Base-by-base conservation (phyloP, 441 rosid genomes). In the Gossypium davidsonii region DNA sequence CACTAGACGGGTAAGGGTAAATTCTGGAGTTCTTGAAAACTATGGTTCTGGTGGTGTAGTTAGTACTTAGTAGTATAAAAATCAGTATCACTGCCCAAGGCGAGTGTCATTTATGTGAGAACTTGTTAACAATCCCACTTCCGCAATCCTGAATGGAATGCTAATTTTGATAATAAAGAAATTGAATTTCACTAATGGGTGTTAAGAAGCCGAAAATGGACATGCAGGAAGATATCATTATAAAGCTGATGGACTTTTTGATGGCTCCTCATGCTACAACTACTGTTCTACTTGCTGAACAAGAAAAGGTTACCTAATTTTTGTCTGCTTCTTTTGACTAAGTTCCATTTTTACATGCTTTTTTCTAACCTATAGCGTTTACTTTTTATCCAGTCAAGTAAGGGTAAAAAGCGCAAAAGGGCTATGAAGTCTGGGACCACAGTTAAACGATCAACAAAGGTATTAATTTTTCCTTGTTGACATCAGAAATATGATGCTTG, bases 171-270 rank as follows among this genome's bases (percentile, higher is more conserved):
- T 21, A 42, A 11, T 69, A 6, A 59, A 51, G 56, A 26, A 61
- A 9, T 42, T 73, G 37, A 63, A 39, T 39, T 56, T 51, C 8
- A 53, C 5, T 44, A 67, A 3, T 60, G 15, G 31, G 26, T 18
- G 58, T 72, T 60, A 25, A 60, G 17, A 48, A 5, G 68, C 68
- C 59, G 5, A 17, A 37, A 60, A 39, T 12, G 44, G 72, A 67
- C 42, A 6, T 79, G 80, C 90, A 92, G 98, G 99, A 92, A 83
- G 98, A 95, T 75, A 75, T 93, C 65, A 74, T 91, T 55, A 18
- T 80, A 12, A 86, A 81, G 72, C 84, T 95, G 80, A 80, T 90
- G 70, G 99, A 89, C 78, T 95, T 91, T 86, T 81, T 95, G 91
- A 84, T 78, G 78, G 88, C 87, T 55, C 99, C 98, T 73, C 90